phyloP scores from a whole-genome alignment of 768 basidiomycete species.

The Lentinula sp. region DNA sequence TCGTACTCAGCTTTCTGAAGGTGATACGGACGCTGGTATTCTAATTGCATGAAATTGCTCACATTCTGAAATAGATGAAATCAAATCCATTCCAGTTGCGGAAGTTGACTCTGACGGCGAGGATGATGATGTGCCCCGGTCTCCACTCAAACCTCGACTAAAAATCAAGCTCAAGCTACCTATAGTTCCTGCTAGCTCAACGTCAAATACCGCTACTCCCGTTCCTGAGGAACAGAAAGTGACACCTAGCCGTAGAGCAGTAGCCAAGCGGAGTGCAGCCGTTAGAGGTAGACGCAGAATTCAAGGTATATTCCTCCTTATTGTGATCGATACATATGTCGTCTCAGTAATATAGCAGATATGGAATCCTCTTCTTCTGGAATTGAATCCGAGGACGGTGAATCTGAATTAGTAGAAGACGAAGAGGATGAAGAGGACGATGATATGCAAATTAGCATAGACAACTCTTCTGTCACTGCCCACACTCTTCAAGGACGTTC shows the following conservation, averaged over 20 bases:
- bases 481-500: background rate
- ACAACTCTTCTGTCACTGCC: background rate
- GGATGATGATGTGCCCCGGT: constrained; percentile 10
- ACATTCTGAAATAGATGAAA: background rate
- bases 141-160: constrained; percentile 9
- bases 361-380: constrained; percentile 3
- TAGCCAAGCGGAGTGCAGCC: constrained; percentile 4
- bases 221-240: constrained; percentile 5
- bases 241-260: constrained; percentile 1
- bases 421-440: constrained; percentile 4
- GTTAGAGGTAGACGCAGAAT: constrained; percentile 3
- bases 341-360: background rate
- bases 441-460: background rate
- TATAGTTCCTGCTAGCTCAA: constrained; percentile 8
- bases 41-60: background rate
- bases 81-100: background rate
- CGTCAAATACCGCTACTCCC: constrained; percentile 9
- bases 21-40: background rate
- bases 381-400: constrained; percentile 2
- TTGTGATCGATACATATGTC: background rate
- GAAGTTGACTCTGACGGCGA: background rate
- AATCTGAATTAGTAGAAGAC: background rate
- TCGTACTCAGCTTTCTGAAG: background rate
- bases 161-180: constrained; percentile 10
- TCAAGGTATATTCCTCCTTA: background rate